These are phyloP conservation scores for Globisporangium viniferum DNA, from an alignment of 352 stramenopile species.

Conservation along the genomic window DNA sequence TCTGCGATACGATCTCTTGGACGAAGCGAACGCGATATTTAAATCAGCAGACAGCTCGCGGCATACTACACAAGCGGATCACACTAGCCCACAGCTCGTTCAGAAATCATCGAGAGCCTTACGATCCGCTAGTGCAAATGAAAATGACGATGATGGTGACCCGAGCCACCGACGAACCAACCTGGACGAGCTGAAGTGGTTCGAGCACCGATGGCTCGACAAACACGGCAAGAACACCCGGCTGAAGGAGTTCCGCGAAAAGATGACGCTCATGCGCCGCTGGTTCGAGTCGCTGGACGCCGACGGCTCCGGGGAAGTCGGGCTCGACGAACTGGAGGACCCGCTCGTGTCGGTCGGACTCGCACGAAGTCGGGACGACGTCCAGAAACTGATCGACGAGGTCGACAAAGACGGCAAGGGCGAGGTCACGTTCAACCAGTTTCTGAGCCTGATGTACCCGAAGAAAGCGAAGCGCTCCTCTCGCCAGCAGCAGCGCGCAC, in stretches of 20 bases:
- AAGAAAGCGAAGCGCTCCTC: slow-evolving; percentile 34
- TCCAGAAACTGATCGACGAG: slow-evolving; percentile 66
- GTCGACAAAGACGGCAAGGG: slow-evolving; percentile 65
- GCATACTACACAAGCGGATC: not conserved
- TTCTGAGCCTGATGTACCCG: slow-evolving; percentile 67
- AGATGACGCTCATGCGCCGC: slow-evolving; percentile 61
- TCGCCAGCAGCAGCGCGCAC: slow-evolving; percentile 22
- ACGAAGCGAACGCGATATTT: slow-evolving; percentile 3
- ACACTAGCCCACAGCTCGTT: not conserved
- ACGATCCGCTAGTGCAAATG: not conserved
- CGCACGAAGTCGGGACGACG: slow-evolving; percentile 65
- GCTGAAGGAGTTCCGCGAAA: slow-evolving; percentile 63
- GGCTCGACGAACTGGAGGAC: slow-evolving; percentile 80
- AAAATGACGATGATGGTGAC: slow-evolving; percentile 5
- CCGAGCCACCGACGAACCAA: slow-evolving; percentile 32
- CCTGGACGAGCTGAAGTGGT: slow-evolving; percentile 67
- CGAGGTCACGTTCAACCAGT: slow-evolving; percentile 73
- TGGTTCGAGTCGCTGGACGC: slow-evolving; percentile 90
- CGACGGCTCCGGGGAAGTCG: slow-evolving; percentile 77
- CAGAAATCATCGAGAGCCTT: not conserved
- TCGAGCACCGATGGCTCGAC: slow-evolving; percentile 72
- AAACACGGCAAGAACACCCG: slow-evolving; percentile 71
- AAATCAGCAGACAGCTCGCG: not conserved
- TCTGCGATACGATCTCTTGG: slow-evolving; percentile 32
- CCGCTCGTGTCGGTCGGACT: slow-evolving; percentile 87